A percentile compares a stretch with the other conserved stretches of the same genome.
Evolutionary conservation across 371 early-diverging fungal genomes (phyloP).

Genomic region (Apophysomyces elegans): DNA sequence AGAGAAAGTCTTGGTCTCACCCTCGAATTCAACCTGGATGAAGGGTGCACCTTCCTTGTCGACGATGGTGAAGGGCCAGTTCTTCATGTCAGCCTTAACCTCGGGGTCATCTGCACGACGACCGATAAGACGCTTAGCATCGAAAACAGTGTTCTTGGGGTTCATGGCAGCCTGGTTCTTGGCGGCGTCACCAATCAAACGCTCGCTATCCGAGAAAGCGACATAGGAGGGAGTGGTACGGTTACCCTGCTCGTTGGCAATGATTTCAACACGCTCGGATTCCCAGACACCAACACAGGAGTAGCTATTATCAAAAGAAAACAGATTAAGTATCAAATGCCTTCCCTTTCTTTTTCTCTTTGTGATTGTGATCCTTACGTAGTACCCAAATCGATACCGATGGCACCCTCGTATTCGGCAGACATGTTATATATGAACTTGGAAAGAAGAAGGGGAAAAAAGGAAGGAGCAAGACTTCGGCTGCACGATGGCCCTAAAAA

Average conservation of each 20-base stretch:
- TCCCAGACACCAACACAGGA: constrained; percentile 95
- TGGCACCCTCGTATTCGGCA: constrained; percentile 73
- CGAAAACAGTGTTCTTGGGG: constrained; percentile 91
- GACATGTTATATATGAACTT: constrained; percentile 49
- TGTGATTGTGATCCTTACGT: constrained; percentile 24
- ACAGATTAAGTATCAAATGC: background rate
- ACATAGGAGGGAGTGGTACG: constrained; percentile 98
- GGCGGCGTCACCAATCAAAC: constrained; percentile 95
- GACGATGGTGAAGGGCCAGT: constrained; percentile 89
- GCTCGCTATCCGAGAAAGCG: constrained; percentile 88
- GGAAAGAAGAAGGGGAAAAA: constrained; percentile 36
- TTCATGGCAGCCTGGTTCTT: constrained; percentile 91
- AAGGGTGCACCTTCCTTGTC: constrained; percentile 74
- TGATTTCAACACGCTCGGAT: constrained; percentile 86
- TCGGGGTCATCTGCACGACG: constrained; percentile 85
- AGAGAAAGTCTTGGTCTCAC: constrained; percentile 85
- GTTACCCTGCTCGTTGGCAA: constrained; percentile 81
- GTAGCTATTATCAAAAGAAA: constrained; percentile 47
- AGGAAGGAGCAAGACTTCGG: constrained; percentile 23
- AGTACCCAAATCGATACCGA: constrained; percentile 64
- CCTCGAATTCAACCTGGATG: constrained; percentile 94
- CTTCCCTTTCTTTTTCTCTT: background rate
- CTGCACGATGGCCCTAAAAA: constrained; percentile 9
- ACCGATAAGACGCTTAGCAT: constrained; percentile 96
- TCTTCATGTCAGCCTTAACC: constrained; percentile 85